A percentile compares a stretch with the other conserved stretches of the same genome.
phyloP scores from a whole-genome alignment of 345 rosid genomes.

The Gossypium herbaceum region DNA sequence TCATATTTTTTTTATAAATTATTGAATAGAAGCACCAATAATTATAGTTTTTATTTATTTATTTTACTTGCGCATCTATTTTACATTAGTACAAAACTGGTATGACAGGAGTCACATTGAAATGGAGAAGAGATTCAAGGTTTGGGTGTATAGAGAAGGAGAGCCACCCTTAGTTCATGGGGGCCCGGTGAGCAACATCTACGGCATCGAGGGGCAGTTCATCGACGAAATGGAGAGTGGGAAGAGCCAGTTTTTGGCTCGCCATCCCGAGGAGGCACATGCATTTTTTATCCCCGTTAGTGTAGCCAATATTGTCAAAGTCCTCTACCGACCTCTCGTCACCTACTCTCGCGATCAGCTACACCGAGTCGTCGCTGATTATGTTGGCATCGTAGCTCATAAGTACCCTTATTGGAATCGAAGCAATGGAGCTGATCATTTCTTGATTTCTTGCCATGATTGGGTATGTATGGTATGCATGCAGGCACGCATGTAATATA shows the following conservation, averaged over 20 bases:
- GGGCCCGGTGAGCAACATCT: slow-evolving; percentile 26
- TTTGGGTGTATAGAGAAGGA: slow-evolving; percentile 37
- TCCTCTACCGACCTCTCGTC: slow-evolving; percentile 24
- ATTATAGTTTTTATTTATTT: too few relatives aligned
- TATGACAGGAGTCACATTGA: slow-evolving; percentile 29
- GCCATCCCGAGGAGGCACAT: slow-evolving; percentile 28
- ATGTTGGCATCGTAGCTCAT: slow-evolving; percentile 28
- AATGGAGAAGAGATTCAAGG: slow-evolving; percentile 38
- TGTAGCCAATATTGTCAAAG: slow-evolving; percentile 12
- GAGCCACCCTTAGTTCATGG: slow-evolving; percentile 24
- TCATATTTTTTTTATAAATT: too few relatives aligned
- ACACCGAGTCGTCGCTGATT: slow-evolving; percentile 25
- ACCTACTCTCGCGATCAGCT: slow-evolving; percentile 22
- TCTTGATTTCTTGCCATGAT: slow-evolving; percentile 57
- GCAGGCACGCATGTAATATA: too few relatives aligned
- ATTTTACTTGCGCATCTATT: too few relatives aligned
- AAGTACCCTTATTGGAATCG: slow-evolving; percentile 63
- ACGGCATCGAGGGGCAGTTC: slow-evolving; percentile 35
- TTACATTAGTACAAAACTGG: too few relatives aligned
- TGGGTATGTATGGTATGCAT: slow-evolving; percentile 34
- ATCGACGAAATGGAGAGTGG: slow-evolving; percentile 31
- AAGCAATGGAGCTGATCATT: slow-evolving; percentile 55
- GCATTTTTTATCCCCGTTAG: slow-evolving; percentile 36
- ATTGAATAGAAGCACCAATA: too few relatives aligned
- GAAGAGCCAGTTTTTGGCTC: slow-evolving; percentile 26